phyloP scores from a whole-genome alignment of 495 filamentous ascomycete genomes.

The Parmelia sp. region DNA sequence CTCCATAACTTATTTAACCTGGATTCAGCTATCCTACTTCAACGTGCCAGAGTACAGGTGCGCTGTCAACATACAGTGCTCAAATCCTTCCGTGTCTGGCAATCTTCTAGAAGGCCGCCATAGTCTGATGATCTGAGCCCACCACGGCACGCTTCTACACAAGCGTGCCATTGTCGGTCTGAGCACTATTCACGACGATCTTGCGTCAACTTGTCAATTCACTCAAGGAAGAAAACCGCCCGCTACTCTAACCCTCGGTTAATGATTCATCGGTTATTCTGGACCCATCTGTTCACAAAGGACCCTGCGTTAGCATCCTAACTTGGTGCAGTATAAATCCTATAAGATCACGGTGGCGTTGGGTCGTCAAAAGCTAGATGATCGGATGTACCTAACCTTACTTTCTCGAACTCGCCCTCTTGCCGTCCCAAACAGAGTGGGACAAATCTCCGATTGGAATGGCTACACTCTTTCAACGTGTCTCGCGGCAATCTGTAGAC shows the following conservation, averaged over 20 bases:
- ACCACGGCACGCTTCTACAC: slow-evolving; percentile 4
- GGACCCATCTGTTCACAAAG: not conserved
- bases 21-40: too few relatives aligned
- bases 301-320: not conserved
- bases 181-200: not conserved
- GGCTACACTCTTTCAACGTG: not conserved
- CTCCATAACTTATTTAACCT: too few relatives aligned
- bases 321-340: not conserved
- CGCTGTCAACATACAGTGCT: too few relatives aligned
- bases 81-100: too few relatives aligned
- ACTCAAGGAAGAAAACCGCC: not conserved
- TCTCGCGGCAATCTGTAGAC: not conserved
- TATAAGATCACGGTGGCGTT: not conserved
- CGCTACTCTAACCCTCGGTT: not conserved
- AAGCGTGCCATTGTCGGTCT: not conserved
- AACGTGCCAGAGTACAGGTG: too few relatives aligned
- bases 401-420: not conserved
- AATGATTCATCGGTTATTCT: not conserved
- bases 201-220: not conserved
- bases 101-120: not conserved
- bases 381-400: not conserved
- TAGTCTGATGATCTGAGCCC: not conserved
- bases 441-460: slow-evolving; percentile 4
- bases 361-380: not conserved
- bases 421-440: slow-evolving; percentile 3